Evolutionary conservation across 306 rosid genomes (phyloP).

Genomic region (Vigna mungo): DNA sequence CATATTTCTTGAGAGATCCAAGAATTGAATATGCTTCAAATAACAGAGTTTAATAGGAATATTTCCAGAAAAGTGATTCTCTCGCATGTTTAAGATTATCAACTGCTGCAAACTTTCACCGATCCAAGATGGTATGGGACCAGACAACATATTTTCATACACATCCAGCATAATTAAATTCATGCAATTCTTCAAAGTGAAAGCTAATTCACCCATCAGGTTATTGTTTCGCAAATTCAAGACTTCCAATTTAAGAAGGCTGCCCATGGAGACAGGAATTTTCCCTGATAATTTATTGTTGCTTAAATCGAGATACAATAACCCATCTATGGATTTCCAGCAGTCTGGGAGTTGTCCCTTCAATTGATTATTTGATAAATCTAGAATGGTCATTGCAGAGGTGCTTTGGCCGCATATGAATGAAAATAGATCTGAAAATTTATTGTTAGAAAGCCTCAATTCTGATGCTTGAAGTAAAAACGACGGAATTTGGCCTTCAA

Average conservation of each 20-base stretch:
- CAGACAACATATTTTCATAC: background rate
- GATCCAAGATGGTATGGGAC: slow-evolving; percentile 31
- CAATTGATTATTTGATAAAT: slow-evolving; percentile 29
- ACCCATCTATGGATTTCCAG: background rate
- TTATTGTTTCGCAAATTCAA: slow-evolving; percentile 25
- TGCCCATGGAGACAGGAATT: slow-evolving; percentile 28
- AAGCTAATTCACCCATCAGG: background rate
- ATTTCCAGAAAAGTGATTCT: background rate
- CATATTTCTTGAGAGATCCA: too few relatives aligned
- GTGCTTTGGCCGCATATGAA: background rate
- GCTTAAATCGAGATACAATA: background rate
- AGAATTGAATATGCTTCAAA: background rate
- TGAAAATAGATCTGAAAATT: slow-evolving; percentile 12
- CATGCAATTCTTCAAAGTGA: too few relatives aligned
- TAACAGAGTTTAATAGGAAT: slow-evolving; percentile 5
- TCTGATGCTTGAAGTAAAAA: background rate
- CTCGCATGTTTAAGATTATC: background rate
- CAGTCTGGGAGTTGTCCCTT: slow-evolving; percentile 23
- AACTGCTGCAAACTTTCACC: background rate
- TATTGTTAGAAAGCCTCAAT: background rate
- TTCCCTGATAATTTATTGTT: slow-evolving; percentile 16
- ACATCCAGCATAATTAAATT: background rate
- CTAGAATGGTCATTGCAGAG: background rate
- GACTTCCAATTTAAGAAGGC: background rate
- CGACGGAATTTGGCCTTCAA: background rate